phyloP scores from a whole-genome alignment of 176 grass and related monocot species.

The Phoenix roebelenii region DNA sequence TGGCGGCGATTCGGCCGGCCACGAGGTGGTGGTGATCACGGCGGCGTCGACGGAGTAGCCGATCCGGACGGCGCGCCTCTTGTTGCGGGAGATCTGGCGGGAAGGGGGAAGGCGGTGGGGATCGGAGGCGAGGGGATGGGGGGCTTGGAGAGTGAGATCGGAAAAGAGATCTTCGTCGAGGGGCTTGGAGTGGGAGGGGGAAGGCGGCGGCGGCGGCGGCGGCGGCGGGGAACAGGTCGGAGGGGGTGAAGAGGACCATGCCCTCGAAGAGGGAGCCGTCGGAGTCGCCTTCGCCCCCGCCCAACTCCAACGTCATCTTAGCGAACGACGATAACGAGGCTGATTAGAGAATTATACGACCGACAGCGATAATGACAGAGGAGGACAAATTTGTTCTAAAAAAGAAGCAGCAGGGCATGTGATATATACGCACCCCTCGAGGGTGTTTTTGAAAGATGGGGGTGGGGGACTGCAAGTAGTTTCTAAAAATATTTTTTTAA shows the following conservation, averaged over 20 bases:
- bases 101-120: constrained; percentile 3
- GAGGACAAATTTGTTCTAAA: background rate
- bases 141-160: constrained; percentile 73
- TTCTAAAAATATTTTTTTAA: no score
- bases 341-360: background rate
- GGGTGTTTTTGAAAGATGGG: no score
- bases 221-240: constrained; percentile 10
- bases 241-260: constrained; percentile 74
- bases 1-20: no score
- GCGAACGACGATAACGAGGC: background rate
- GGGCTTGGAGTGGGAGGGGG: constrained; percentile 19
- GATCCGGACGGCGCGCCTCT: constrained; percentile 89
- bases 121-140: constrained; percentile 13
- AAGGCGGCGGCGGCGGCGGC: background rate
- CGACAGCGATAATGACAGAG: background rate
- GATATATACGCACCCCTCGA: no score
- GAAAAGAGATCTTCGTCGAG: constrained; percentile 96
- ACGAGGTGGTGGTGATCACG: no score
- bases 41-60: constrained; percentile 23
- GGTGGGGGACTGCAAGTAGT: no score
- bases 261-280: constrained; percentile 71
- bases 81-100: constrained; percentile 61
- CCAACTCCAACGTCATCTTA: constrained; percentile 13
- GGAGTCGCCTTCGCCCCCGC: constrained; percentile 3
- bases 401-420: no score